These are phyloP conservation scores for Leucosporidium yakuticum DNA, from an alignment of 768 basidiomycete species.

Conservation along the genomic window DNA sequence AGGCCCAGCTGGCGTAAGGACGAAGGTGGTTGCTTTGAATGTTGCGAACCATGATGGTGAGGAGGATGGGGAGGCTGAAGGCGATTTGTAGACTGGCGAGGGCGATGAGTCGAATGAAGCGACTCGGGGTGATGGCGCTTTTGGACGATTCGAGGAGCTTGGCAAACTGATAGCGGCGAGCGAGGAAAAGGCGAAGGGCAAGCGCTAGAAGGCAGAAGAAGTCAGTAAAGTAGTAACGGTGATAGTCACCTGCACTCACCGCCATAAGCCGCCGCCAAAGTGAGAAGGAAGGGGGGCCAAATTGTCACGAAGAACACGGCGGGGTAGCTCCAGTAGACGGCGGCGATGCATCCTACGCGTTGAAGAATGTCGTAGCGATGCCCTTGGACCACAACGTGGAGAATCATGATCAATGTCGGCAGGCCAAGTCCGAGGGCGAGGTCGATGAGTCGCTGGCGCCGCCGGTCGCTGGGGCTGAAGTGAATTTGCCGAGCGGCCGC, in stretches of 20 bases:
- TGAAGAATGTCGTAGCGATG: constrained; percentile 21
- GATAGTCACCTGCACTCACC: constrained; percentile 3
- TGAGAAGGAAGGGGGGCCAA: constrained; percentile 15
- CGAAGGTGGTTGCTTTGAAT: no score
- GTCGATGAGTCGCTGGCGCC: constrained; percentile 52
- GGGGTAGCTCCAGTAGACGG: constrained; percentile 20
- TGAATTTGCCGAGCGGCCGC: constrained; percentile 14
- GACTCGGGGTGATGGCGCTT: no score
- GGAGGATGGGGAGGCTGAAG: no score
- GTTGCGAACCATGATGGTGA: no score
- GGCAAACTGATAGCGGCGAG: no score
- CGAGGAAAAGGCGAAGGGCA: not conserved
- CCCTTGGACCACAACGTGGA: constrained; percentile 22
- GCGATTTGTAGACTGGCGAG: no score
- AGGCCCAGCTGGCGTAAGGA: no score
- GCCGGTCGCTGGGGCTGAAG: constrained; percentile 21
- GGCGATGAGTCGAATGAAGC: no score
- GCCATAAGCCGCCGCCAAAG: constrained; percentile 7
- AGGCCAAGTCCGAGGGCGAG: constrained; percentile 43
- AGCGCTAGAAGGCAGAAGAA: not conserved
- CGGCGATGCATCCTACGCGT: constrained; percentile 6
- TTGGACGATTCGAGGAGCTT: no score
- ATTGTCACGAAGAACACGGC: constrained; percentile 7
- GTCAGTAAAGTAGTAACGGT: not conserved
- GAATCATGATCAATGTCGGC: constrained; percentile 10